These are phyloP conservation scores for Ascochyta koolunga DNA, from an alignment of 2,329 filamentous ascomycete genomes.

Conservation along the genomic window DNA sequence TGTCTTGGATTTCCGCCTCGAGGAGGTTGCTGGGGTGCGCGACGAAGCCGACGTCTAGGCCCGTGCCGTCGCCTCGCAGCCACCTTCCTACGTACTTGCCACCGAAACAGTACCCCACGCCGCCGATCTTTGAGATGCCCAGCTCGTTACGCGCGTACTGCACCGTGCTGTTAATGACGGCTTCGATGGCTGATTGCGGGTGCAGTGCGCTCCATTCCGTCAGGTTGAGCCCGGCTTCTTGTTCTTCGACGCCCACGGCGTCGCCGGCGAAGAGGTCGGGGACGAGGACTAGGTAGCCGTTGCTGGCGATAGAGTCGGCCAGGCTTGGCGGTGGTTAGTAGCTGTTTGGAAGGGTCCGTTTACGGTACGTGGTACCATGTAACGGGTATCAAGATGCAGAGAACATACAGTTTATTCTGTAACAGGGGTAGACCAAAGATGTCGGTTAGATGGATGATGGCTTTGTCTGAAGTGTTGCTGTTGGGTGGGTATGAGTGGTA, in stretches of 20 bases:
- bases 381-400: background rate
- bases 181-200: conserved; percentile 52
- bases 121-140: conserved; percentile 62
- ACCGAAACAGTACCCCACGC: conserved; percentile 76
- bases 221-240: conserved; percentile 72
- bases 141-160: conserved; percentile 65
- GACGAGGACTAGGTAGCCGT: conserved; percentile 43
- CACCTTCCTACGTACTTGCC: conserved; percentile 75
- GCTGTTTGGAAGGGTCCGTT: background rate
- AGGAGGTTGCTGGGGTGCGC: conserved; percentile 75
- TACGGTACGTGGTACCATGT: background rate
- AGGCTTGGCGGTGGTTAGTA: conserved; percentile 22
- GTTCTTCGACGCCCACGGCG: conserved; percentile 36
- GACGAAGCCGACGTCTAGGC: conserved; percentile 67
- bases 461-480: conserved; percentile 25
- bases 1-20: conserved; percentile 67
- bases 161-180: conserved; percentile 58
- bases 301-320: conserved; percentile 42
- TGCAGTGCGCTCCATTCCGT: conserved; percentile 55
- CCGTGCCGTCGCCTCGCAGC: conserved; percentile 55
- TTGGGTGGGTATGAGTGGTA: conserved; percentile 29
- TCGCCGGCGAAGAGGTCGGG: conserved; percentile 47
- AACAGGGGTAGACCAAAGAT: conserved; percentile 42
- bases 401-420: conserved; percentile 38
- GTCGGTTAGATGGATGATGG: conserved; percentile 46